Evolutionary conservation across 2,329 filamentous ascomycete species (phyloP).

Genomic region (Alternaria solani): DNA sequence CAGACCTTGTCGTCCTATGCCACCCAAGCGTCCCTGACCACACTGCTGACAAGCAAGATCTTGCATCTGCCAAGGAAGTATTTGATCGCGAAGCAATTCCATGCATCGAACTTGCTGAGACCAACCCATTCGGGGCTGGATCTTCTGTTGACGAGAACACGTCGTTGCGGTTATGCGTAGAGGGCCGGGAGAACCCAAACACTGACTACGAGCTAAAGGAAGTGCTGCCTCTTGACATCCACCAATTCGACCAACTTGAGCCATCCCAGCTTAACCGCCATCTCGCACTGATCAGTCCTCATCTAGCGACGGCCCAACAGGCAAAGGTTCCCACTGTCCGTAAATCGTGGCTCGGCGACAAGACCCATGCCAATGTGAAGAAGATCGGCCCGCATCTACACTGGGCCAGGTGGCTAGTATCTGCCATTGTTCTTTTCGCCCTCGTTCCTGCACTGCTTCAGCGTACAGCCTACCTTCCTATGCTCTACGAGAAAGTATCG

Average conservation of each 20-base stretch:
- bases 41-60: conserved; percentile 25
- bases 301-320: conserved; percentile 19
- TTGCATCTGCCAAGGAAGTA: conserved; percentile 33
- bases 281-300: conserved; percentile 43
- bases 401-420: conserved; percentile 13
- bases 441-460: conserved; percentile 29
- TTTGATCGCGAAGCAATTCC: conserved; percentile 37
- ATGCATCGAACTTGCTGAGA: conserved; percentile 42
- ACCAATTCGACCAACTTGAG: conserved; percentile 44
- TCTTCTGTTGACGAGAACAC: conserved; percentile 27
- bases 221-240: conserved; percentile 45
- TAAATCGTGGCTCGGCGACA: conserved; percentile 10
- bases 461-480: conserved; percentile 21
- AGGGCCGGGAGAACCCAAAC: conserved; percentile 35
- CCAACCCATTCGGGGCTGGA: conserved; percentile 37
- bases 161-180: conserved; percentile 42
- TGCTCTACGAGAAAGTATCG: conserved; percentile 18
- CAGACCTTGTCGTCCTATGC: conserved; percentile 47
- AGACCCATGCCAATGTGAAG: conserved; percentile 17
- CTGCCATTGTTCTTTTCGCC: conserved; percentile 25
- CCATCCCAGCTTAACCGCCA: conserved; percentile 51
- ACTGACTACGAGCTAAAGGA: conserved; percentile 39
- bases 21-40: conserved; percentile 26
- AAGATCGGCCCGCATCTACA: conserved; percentile 4
- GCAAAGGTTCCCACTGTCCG: conserved; percentile 6